Conservation (phyloP, 305 asterid genomes). For the Solanum hybrid region DNA sequence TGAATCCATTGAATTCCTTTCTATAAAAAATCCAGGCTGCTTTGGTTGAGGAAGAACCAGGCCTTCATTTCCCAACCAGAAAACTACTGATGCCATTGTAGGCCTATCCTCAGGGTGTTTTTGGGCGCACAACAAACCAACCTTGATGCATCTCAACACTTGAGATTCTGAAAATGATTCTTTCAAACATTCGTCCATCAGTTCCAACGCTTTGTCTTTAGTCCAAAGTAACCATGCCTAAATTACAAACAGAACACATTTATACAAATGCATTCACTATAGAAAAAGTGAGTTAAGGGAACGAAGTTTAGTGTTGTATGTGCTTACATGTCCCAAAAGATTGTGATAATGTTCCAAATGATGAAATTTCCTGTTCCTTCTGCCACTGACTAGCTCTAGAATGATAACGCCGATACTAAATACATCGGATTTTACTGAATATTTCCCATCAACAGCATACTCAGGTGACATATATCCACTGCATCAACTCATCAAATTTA, state of each 20-base stretch:
- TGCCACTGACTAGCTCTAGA: conserved; percentile 32
- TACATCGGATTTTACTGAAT: conserved; percentile 31
- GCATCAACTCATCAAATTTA: not conserved
- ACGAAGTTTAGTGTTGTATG: not conserved
- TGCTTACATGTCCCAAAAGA: conserved; percentile 38
- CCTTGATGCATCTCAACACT: conserved; percentile 24
- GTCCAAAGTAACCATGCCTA: conserved; percentile 34
- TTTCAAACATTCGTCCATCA: conserved; percentile 18
- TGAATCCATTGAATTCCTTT: conserved; percentile 4
- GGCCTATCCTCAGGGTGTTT: conserved; percentile 22
- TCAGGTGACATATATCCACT: conserved; percentile 35
- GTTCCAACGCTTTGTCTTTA: conserved; percentile 14
- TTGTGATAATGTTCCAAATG: conserved; percentile 13
- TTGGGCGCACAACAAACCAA: conserved; percentile 30
- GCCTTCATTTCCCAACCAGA: conserved; percentile 28
- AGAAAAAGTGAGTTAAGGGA: not conserved
- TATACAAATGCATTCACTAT: not conserved
- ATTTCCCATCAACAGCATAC: conserved; percentile 35
- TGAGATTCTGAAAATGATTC: conserved; percentile 7
- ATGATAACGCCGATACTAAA: conserved; percentile 31
- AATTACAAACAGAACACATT: not conserved
- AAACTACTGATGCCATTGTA: conserved; percentile 18
- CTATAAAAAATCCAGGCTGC: conserved; percentile 22
- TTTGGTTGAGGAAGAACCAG: conserved; percentile 21
- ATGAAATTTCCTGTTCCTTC: conserved; percentile 22